Conservation (phyloP, 495 filamentous ascomycete genomes). For the Darksidea phi region DNA sequence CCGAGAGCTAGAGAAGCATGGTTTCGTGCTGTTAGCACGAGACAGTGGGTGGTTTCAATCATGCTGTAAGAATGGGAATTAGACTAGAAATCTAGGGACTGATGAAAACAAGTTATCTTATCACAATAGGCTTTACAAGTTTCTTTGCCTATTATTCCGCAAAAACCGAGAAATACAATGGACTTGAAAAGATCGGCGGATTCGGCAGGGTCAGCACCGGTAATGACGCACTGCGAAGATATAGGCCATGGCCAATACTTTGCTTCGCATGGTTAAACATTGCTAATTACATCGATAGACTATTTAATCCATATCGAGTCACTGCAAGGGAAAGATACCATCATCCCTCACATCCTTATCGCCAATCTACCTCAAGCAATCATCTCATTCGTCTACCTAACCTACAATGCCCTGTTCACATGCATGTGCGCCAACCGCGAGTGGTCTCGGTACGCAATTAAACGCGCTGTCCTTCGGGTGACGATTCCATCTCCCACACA, state of each 20-base stretch:
- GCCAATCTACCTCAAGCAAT: slow-evolving; percentile 26
- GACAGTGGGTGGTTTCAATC: no score
- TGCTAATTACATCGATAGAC: not conserved
- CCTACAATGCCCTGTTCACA: slow-evolving; percentile 27
- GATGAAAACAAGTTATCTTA: no score
- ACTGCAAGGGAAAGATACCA: not conserved
- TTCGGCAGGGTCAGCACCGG: slow-evolving; percentile 11
- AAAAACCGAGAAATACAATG: not conserved
- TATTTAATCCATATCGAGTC: slow-evolving; percentile 2
- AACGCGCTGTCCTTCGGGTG: slow-evolving; percentile 21
- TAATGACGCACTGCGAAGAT: not conserved
- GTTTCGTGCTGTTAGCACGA: no score
- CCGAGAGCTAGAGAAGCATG: not conserved
- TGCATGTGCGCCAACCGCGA: slow-evolving; percentile 19
- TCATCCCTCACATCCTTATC: slow-evolving; percentile 14
- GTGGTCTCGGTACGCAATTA: slow-evolving; percentile 17
- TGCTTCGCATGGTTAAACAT: not conserved
- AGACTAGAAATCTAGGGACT: no score
- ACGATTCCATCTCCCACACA: slow-evolving; percentile 1
- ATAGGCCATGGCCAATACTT: not conserved
- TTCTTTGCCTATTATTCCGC: not conserved
- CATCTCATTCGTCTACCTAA: slow-evolving; percentile 26
- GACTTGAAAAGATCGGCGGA: not conserved
- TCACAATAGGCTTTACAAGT: not conserved
- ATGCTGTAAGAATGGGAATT: no score